Conservation (phyloP, 208 protist species). For the Crithidia sp. region DNA sequence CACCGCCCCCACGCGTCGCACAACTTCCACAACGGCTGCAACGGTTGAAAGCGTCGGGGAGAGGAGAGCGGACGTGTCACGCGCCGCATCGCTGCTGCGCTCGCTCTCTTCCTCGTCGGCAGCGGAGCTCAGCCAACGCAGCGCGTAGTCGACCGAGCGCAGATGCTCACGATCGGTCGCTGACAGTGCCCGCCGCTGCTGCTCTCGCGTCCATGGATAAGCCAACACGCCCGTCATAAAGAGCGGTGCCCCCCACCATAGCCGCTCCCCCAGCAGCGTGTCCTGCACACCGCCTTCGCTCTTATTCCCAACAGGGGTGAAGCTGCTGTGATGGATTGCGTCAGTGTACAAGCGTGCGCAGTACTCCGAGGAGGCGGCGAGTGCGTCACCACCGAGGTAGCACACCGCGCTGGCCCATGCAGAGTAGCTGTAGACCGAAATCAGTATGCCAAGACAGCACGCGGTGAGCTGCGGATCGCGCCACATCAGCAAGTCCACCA, state of each 20-base stretch:
- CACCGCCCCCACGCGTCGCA: background rate
- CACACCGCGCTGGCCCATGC: constrained; percentile 28
- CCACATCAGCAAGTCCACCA: constrained; percentile 41
- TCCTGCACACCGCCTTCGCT: too few relatives aligned
- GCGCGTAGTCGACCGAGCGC: constrained; percentile 6
- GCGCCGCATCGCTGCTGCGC: background rate
- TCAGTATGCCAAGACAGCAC: constrained; percentile 24
- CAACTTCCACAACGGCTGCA: background rate
- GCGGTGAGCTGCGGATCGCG: constrained; percentile 37
- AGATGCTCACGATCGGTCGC: constrained; percentile 16
- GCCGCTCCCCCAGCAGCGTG: background rate
- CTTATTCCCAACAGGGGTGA: too few relatives aligned
- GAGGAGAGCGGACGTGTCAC: too few relatives aligned
- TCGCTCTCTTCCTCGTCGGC: background rate
- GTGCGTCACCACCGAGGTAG: constrained; percentile 6
- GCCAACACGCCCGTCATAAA: constrained; percentile 15
- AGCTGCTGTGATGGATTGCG: too few relatives aligned
- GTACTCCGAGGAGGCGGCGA: constrained; percentile 14
- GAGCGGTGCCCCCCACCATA: constrained; percentile 21
- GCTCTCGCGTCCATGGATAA: constrained; percentile 28
- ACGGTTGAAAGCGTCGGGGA: background rate
- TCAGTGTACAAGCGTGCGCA: background rate
- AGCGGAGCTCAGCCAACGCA: constrained; percentile 10
- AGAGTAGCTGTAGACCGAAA: constrained; percentile 17
- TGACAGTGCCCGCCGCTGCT: constrained; percentile 11